Conservation (phyloP, 306 rosid species). For the Canavalia ensiformis region DNA sequence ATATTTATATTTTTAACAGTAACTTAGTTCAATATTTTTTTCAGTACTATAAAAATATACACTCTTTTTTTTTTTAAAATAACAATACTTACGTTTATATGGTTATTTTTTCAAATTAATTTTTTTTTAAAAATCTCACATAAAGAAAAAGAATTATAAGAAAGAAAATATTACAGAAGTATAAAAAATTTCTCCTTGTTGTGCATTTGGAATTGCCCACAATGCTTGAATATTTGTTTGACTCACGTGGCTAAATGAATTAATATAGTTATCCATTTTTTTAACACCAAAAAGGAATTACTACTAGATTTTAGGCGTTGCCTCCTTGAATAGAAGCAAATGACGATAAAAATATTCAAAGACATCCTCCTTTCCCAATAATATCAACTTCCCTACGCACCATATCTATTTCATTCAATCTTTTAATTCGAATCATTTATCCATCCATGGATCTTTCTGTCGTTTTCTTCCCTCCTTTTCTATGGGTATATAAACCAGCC, state of each 20-base stretch:
- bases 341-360: conserved; percentile 24
- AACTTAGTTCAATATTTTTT: too few species aligned
- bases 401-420: background rate
- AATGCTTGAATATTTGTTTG: conserved; percentile 42
- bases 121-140: too few species aligned
- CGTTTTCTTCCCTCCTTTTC: conserved; percentile 23
- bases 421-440: conserved; percentile 10
- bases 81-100: too few species aligned
- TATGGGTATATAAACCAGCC: conserved; percentile 34
- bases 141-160: too few species aligned
- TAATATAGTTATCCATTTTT: background rate
- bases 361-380: conserved; percentile 54
- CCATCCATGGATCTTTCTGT: background rate
- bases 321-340: background rate
- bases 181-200: background rate
- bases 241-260: conserved; percentile 47
- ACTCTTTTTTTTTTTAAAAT: too few species aligned
- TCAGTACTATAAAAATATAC: too few species aligned
- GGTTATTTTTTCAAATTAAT: too few species aligned
- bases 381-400: conserved; percentile 6
- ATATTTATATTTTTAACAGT: too few species aligned
- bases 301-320: background rate
- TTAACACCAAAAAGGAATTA: background rate
- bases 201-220: conserved; percentile 49
- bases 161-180: too few species aligned